Conservation (phyloP, 2,329 filamentous ascomycete species). For the Teratosphaeria epicoccoides region DNA sequence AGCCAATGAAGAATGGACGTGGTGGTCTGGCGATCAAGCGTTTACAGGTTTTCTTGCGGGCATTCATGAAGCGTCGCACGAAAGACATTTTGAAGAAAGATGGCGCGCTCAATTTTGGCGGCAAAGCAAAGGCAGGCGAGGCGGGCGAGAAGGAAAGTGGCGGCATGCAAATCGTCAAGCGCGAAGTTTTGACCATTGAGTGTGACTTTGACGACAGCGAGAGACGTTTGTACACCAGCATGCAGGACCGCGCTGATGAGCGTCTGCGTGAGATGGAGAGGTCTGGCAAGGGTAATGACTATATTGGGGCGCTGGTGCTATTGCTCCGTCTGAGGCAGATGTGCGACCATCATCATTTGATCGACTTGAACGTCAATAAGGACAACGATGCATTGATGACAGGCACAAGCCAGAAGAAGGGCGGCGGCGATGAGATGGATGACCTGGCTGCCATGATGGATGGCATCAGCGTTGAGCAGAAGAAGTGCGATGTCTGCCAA, state of each 20-base stretch:
- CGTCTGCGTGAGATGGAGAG: slow-evolving; percentile 80
- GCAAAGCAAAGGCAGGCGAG: slow-evolving; percentile 50
- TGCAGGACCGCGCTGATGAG: slow-evolving; percentile 75
- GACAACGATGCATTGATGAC: slow-evolving; percentile 76
- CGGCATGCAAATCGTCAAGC: slow-evolving; percentile 31
- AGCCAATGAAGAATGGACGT: slow-evolving; percentile 78
- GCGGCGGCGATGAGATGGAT: slow-evolving; percentile 58
- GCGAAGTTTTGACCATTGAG: slow-evolving; percentile 72
- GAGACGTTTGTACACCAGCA: slow-evolving; percentile 70
- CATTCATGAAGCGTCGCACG: slow-evolving; percentile 97
- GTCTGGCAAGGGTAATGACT: slow-evolving; percentile 64
- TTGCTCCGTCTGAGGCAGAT: slow-evolving; percentile 84
- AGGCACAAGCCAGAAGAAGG: slow-evolving; percentile 29
- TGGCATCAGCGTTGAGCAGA: slow-evolving; percentile 65
- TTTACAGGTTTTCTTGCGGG: slow-evolving; percentile 72
- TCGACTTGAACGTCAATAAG: slow-evolving; percentile 72
- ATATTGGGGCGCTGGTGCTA: slow-evolving; percentile 85
- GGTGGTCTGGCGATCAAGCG: slow-evolving; percentile 82
- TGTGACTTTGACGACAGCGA: slow-evolving; percentile 72
- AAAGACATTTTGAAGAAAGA: slow-evolving; percentile 93
- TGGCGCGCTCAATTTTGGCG: slow-evolving; percentile 66
- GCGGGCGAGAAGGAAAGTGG: slow-evolving; percentile 17
- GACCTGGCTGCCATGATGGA: slow-evolving; percentile 78
- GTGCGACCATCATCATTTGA: slow-evolving; percentile 85
- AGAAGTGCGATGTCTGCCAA: slow-evolving; percentile 77